Evolutionary conservation across 805 yeast genomes (phyloP), one percentile per base, ranked within the genome.

Genomic region (Starmerella sp.): DNA sequence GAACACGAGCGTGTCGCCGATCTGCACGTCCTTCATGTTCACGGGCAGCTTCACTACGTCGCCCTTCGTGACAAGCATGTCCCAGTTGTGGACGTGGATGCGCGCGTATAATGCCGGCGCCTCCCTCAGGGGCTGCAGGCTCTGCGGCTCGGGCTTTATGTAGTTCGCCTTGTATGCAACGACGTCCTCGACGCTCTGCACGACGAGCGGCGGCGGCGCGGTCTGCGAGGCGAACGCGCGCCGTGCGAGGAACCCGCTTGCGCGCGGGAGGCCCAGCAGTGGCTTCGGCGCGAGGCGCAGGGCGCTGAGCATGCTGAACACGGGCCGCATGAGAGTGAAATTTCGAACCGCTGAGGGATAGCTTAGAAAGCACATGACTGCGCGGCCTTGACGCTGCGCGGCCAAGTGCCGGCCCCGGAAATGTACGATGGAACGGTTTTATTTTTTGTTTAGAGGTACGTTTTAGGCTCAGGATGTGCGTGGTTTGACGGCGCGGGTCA

Each of bases 61-160:
- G 28, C 99, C 99, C 61, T 83, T 80, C 30, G 97, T 89, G 15
- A 93, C 93, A 58, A 93, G 73, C 65, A 86, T 89, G 44, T 93
- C 87, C 69, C 88, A 81, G 69, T 83, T 80, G 72, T 88, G 93
- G 39, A 93, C 78, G 62, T 80, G 81, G 61, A 91, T 77, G 8
- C 86, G 75, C 47, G 97, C 97, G 66, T 88, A 93, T 35, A 91
- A 70, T 50, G 82, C 78, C n/a, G 66, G 67, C 53, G 84, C 81
- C 51, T 80, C 76, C 65, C 83, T 86, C 57, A 89, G 72, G 2
- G 87, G 82, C 0, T 80, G 69, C 52, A 81, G 69, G 63, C 81
- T 84, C 34, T 49, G 37, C 29, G 58, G 44, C 14, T 45, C 57
- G 32, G 69, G 69, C 44, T 58, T 58, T 36, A 62, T 54, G 59